phyloP scores from a whole-genome alignment of 306 rosid genomes.

The Hippophae gyantsensis region DNA sequence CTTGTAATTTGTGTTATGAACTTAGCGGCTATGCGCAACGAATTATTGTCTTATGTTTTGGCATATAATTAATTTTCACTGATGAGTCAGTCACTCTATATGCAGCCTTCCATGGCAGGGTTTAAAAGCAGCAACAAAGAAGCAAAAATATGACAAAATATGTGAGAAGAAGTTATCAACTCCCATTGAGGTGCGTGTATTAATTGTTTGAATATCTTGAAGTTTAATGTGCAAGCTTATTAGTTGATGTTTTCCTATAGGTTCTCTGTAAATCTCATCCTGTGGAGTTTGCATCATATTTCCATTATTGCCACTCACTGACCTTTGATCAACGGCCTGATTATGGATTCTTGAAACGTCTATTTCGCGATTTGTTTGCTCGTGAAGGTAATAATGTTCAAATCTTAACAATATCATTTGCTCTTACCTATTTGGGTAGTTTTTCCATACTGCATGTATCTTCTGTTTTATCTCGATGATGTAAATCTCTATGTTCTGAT shows the following conservation, averaged over 20 bases:
- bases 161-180: slow-evolving; percentile 94
- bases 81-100: slow-evolving; percentile 11
- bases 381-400: slow-evolving; percentile 57
- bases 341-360: slow-evolving; percentile 92
- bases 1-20: no score
- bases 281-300: slow-evolving; percentile 93
- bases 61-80: neutral
- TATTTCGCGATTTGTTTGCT: slow-evolving; percentile 74
- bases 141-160: slow-evolving; percentile 94
- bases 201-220: slow-evolving; percentile 5
- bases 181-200: slow-evolving; percentile 75
- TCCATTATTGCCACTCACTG: slow-evolving; percentile 89
- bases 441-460: no score
- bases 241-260: slow-evolving; percentile 31
- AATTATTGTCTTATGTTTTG: neutral
- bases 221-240: slow-evolving; percentile 11
- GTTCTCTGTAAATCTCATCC: slow-evolving; percentile 92
- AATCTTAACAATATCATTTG: neutral
- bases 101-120: slow-evolving; percentile 99
- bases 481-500: no score
- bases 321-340: slow-evolving; percentile 96
- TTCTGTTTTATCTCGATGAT: no score
- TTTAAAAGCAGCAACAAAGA: slow-evolving; percentile 94
- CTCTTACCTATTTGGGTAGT: neutral
- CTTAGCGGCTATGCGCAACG: no score